Evolutionary conservation across 352 stramenopile species (phyloP).

Genomic region (Globisporangium cylindrosporum): DNA sequence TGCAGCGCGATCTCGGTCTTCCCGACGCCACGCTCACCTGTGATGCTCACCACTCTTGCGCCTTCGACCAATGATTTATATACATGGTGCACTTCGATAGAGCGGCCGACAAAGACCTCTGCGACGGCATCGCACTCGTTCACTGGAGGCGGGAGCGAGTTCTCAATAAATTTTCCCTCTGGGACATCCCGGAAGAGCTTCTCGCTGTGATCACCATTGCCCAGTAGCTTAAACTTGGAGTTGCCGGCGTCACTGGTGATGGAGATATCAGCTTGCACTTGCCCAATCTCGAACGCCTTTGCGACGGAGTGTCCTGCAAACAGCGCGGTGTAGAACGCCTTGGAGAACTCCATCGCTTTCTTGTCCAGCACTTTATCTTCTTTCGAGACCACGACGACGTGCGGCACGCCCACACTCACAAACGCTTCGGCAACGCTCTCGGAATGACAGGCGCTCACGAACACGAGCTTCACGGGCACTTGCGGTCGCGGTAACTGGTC

Average conservation of each 20-base stretch:
- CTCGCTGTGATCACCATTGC: conserved; percentile 71
- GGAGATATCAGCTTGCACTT: conserved; percentile 71
- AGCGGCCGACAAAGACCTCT: conserved; percentile 71
- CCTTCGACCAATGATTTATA: conserved; percentile 79
- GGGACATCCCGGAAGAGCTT: conserved; percentile 63
- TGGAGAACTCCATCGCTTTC: conserved; percentile 87
- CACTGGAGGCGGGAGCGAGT: conserved; percentile 44
- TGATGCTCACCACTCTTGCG: conserved; percentile 70
- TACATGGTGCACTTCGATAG: conserved; percentile 76
- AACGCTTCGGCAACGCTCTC: conserved; percentile 87
- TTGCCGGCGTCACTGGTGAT: conserved; percentile 37
- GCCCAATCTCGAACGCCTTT: conserved; percentile 81
- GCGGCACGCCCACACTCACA: conserved; percentile 83
- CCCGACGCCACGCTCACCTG: conserved; percentile 65
- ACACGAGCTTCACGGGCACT: conserved; percentile 75
- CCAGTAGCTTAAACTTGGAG: conserved; percentile 81
- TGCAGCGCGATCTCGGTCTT: conserved; percentile 82
- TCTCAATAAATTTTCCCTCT: conserved; percentile 53
- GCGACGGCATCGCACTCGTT: conserved; percentile 80
- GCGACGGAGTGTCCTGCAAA: conserved; percentile 75
- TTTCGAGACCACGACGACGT: conserved; percentile 89
- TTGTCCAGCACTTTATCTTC: conserved; percentile 84
- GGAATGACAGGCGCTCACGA: conserved; percentile 89
- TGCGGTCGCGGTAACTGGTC: conserved; percentile 35
- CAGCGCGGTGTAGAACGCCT: conserved; percentile 87